These are phyloP conservation scores for Kwoniella mangroviensis DNA, from an alignment of 768 basidiomycete species.

Conservation along the genomic window DNA sequence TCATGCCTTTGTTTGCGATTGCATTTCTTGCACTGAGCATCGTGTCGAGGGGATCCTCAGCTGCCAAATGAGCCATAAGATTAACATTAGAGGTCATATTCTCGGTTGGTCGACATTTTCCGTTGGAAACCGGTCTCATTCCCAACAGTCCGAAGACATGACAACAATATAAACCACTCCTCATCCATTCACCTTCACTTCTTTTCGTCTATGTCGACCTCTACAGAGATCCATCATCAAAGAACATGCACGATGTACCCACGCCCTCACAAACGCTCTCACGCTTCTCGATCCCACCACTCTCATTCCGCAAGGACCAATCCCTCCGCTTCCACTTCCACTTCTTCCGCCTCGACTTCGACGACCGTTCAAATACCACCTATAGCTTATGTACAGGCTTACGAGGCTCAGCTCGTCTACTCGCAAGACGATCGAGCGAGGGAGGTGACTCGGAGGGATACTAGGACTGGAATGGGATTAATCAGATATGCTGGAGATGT, in stretches of 20 bases:
- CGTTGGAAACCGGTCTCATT: background rate
- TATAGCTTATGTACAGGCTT: conserved; percentile 64
- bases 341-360: background rate
- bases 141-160: background rate
- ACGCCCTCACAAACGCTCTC: background rate
- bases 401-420: conserved; percentile 74
- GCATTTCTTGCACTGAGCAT: background rate
- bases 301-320: conserved; percentile 2
- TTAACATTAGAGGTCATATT: too few relatives aligned
- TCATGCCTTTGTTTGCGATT: background rate
- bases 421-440: conserved; percentile 53
- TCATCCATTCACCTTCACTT: background rate
- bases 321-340: conserved; percentile 4
- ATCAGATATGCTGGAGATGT: conserved; percentile 28
- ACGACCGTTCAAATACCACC: conserved; percentile 13
- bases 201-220: background rate
- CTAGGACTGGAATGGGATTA: conserved; percentile 5
- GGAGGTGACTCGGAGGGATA: conserved; percentile 4
- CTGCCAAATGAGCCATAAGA: too few relatives aligned
- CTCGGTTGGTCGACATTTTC: background rate
- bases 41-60: too few relatives aligned
- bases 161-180: background rate
- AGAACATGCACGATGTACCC: background rate
- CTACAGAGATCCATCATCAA: background rate
- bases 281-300: background rate